Base-by-base conservation (phyloP, 1,139 yeast genomes). In the Scheffersomyces insectosa region DNA sequence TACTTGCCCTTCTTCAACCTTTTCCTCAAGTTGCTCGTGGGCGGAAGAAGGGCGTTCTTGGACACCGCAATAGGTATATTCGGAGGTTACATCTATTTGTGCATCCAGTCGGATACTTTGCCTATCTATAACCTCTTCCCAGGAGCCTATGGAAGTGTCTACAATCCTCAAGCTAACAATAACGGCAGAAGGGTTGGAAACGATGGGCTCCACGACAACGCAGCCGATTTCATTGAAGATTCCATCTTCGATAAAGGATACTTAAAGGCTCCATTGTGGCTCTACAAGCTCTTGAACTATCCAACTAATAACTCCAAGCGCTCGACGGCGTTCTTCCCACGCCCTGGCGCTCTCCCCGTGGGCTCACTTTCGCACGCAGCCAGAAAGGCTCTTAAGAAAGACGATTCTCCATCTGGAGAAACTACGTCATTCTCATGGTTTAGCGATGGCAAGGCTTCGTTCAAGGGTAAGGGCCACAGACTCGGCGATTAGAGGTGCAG, bases 31-130 rank as follows among this genome's bases (percentile, higher is more conserved):
- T 59, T 78, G 39, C 60, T 82, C 16, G 58, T 72, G 3, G 72
- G 67, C 31, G 83, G 83, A 1, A 63, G 54, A 30, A 45, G 60
- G 3, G 48, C 72, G 2, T 69, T 78, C 41, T 52, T 70, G 12
- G 70, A 72, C 45, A 66, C 79, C 0, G 46, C 75, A 2, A 56
- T 74, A 13, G 87, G 88, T 1, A 72, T 79, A 48, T 55, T 68
- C 6, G 76, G 79, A 2, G 86, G 83, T 0, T 82, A 82, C 54
- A 51, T 79, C 15, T 82, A 82, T 60, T 81, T 78, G 48, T 82
- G 88, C 54, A 58, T 80, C 29, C 85, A 81, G 52, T 77, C 84
- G 1, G 65, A 68, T 34, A 78, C 86, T 0, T 50, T 75, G 28
- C 79, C 79, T 2, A 41, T 74, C 23, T 72, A 70, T 52, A 74